Evolutionary conservation across 1,284 basidiomycete species (phyloP), one percentile per base, ranked within the genome.

Genomic region (Cryptococcus neoformans): DNA sequence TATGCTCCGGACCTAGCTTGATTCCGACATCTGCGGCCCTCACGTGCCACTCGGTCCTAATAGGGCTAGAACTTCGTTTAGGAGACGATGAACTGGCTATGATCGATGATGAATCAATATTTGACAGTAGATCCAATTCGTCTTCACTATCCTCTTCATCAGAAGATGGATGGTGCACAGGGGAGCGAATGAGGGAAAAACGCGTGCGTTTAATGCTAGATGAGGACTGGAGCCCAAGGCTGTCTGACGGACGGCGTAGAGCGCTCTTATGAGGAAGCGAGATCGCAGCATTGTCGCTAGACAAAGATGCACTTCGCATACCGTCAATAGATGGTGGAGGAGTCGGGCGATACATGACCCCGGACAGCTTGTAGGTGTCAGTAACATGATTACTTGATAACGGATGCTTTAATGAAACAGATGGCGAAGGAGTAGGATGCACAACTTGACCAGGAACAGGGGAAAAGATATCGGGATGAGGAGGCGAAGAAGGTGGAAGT

Each of bases 1-100:
- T 66, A 52, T 60, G 66, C 40, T 57, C 60, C 49, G 57, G 61
- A 16, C 64, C 66, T 1, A 66, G 55, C 5, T 57, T 53, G 34
- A 66, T 52, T 2, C 62, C 62, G 10, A 62, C 52, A 59, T 68
- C 64, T 10, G 57, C 62, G 8, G 66, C 66, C 38, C 66, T 52
- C 8, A 68, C 59, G 14, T 51, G 54, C 51, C 62, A 53, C 36
- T 67, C 63, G 38, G 50, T 57, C 21, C 61, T 38, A 39, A 59
- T 45, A 3, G 61, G 58, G 34, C 53, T 54, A 2, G 58, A 60
- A 28, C 47, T 56, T 16, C 41, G 16, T 3, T 42, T 40, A n/a
- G 47, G 51, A 49, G 7, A 11, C 39, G 16, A 40, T 28, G n/a
- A 8, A 53, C 48, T 17, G 51, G 49, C 9, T 49, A 39, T 21